These are phyloP conservation scores for Solanum bukasovii DNA, from an alignment of 257 asterid genomes.

Conservation along the genomic window DNA sequence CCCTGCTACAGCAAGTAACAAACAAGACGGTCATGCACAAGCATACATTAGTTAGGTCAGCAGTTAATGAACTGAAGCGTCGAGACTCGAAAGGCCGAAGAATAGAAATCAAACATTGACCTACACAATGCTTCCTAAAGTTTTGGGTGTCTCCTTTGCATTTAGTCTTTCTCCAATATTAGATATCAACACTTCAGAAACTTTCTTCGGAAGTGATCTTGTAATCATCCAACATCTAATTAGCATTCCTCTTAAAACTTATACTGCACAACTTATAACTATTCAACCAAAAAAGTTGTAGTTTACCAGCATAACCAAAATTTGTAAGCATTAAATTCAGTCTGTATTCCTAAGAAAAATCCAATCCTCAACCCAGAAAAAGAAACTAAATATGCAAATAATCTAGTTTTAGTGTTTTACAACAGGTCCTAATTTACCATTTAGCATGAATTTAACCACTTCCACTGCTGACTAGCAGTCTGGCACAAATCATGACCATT, in stretches of 20 bases:
- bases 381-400: neutral
- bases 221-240: neutral
- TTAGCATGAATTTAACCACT: neutral
- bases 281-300: neutral
- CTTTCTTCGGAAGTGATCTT: neutral
- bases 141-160: neutral
- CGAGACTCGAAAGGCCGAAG: neutral
- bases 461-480: neutral
- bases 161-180: neutral
- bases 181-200: neutral
- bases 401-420: neutral
- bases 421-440: neutral
- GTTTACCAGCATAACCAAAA: neutral
- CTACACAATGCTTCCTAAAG: neutral
- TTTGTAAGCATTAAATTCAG: neutral
- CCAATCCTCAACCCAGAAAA: neutral
- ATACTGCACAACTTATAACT: neutral
- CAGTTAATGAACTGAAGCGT: neutral
- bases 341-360: neutral
- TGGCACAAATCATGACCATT: neutral
- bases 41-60: neutral
- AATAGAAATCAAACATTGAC: neutral
- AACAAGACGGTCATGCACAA: neutral
- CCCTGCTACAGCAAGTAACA: neutral
- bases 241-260: neutral